phyloP scores from a whole-genome alignment of 495 filamentous ascomycete genomes.

The Aspergillus leporis region DNA sequence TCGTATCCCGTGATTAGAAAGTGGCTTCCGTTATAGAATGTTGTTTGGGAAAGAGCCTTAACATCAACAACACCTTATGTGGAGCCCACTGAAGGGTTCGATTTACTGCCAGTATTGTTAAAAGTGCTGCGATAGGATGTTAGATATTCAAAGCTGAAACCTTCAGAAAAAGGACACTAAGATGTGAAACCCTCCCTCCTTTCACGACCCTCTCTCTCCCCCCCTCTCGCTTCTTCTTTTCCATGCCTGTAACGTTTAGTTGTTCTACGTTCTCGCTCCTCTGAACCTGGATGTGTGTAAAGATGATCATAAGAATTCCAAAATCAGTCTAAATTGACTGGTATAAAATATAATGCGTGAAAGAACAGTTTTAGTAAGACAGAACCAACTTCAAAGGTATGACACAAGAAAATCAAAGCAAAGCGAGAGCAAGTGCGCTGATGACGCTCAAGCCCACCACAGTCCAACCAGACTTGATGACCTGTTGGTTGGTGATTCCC shows the following conservation, averaged over 20 bases:
- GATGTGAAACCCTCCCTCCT: not conserved
- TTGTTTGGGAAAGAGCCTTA: not conserved
- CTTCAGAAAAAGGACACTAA: not conserved
- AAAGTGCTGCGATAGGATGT: not conserved
- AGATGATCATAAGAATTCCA: constrained; percentile 7
- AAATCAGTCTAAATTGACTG: constrained; percentile 22
- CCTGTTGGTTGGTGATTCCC: constrained; percentile 66
- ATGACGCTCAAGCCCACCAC: constrained; percentile 68
- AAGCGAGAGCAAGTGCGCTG: constrained; percentile 61
- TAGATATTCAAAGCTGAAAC: not conserved
- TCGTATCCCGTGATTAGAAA: not conserved
- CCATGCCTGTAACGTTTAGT: not conserved
- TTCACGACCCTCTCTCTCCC: not conserved
- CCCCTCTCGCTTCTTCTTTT: not conserved
- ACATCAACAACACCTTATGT: not conserved
- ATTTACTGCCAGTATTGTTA: not conserved
- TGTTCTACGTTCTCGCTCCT: not conserved
- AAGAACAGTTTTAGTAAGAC: constrained; percentile 23
- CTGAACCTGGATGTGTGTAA: not conserved
- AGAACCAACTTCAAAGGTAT: constrained; percentile 38
- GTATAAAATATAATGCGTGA: constrained; percentile 27
- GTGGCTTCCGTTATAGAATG: not conserved
- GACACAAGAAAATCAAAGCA: constrained; percentile 48
- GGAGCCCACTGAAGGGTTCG: not conserved
- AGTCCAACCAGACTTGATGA: constrained; percentile 73